These are phyloP conservation scores for Cucurbita argyrosperma DNA, from an alignment of 306 rosid genomes.

Conservation along the genomic window DNA sequence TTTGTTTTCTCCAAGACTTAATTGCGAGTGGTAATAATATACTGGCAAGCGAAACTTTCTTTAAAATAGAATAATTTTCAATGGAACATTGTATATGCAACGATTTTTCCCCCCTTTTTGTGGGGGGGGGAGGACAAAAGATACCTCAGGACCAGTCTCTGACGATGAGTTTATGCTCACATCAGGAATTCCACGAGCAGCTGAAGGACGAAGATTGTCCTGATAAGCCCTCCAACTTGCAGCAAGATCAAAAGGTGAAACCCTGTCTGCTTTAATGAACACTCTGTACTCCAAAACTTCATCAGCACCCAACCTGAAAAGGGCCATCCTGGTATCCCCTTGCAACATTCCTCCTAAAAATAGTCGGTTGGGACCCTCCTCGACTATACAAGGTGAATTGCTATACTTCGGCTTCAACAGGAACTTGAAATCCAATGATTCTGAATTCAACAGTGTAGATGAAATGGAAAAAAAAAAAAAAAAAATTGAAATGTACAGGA, in stretches of 20 bases:
- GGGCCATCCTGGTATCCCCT: constrained; percentile 74
- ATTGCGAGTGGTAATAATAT: background rate
- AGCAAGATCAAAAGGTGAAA: constrained; percentile 95
- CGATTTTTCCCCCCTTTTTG: background rate
- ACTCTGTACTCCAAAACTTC: constrained; percentile 75
- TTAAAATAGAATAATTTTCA: background rate
- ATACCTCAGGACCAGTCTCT: constrained; percentile 53
- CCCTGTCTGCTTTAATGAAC: constrained; percentile 73
- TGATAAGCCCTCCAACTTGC: constrained; percentile 99
- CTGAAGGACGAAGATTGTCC: constrained; percentile 82
- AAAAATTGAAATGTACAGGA: background rate
- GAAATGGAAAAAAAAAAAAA: no score
- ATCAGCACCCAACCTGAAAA: constrained; percentile 50
- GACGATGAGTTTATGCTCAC: constrained; percentile 67
- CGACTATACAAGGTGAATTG: constrained; percentile 56
- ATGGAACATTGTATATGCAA: background rate
- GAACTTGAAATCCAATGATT: constrained; percentile 90
- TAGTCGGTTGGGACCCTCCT: constrained; percentile 82
- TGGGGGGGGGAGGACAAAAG: background rate
- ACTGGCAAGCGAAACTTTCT: background rate
- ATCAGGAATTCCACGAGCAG: constrained; percentile 94
- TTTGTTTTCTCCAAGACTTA: background rate
- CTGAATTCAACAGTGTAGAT: constrained; percentile 26
- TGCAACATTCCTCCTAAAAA: constrained; percentile 73
- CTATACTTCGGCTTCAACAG: constrained; percentile 66